A percentile compares a stretch with the other conserved stretches of the same genome.
phyloP scores from a whole-genome alignment of 1,139 yeast genomes.

The Debaryomycetaceae sp. region DNA sequence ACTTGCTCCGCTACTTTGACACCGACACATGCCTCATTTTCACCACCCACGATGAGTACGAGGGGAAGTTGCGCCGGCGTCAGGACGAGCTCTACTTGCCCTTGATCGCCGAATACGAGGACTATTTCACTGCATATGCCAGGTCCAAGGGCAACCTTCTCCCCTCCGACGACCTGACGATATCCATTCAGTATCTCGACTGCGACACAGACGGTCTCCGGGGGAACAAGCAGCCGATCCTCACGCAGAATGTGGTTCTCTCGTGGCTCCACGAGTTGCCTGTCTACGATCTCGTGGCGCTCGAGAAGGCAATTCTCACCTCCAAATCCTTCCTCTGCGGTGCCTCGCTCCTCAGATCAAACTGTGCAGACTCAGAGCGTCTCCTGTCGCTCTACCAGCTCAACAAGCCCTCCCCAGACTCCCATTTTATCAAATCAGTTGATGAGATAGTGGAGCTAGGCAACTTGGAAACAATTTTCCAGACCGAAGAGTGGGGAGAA shows the following conservation, averaged over 20 bases:
- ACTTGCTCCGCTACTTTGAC: constrained; percentile 76
- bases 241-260: constrained; percentile 58
- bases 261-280: constrained; percentile 64
- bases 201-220: constrained; percentile 76
- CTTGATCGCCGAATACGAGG: constrained; percentile 63
- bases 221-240: constrained; percentile 69
- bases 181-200: constrained; percentile 59
- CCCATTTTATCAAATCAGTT: constrained; percentile 38
- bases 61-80: constrained; percentile 70
- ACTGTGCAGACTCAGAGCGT: constrained; percentile 20
- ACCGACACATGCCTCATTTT: constrained; percentile 90
- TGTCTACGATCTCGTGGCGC: constrained; percentile 76
- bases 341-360: constrained; percentile 39
- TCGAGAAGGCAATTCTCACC: constrained; percentile 82
- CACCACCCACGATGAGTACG: constrained; percentile 78
- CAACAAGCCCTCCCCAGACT: constrained; percentile 23
- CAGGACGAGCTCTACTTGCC: constrained; percentile 80
- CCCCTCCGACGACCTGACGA: constrained; percentile 18
- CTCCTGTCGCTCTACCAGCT: constrained; percentile 30
- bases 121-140: constrained; percentile 49
- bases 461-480: constrained; percentile 77
- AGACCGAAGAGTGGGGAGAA: constrained; percentile 93
- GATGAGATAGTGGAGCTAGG: constrained; percentile 78
- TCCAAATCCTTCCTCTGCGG: constrained; percentile 87
- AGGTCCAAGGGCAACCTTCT: constrained; percentile 23